Evolutionary conservation across 164 flowering plant genomes (phyloP), one percentile per base, ranked within the genome.

Genomic region (Kingdonia uniflora): DNA sequence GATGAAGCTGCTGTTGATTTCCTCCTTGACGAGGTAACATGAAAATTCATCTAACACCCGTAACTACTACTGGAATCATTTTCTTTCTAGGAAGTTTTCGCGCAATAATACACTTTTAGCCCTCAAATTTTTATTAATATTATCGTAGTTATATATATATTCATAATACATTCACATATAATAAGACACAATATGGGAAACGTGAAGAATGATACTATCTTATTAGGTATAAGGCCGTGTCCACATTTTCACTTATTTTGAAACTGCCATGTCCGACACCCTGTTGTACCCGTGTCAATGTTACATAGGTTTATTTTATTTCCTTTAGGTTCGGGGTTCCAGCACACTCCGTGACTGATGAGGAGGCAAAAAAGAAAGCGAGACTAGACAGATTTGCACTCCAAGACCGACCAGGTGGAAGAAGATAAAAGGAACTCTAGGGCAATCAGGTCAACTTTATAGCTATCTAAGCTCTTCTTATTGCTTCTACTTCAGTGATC

Each of bases 21-120:
- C 66, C 63, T 94, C 67, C 77, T 94, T 24, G 99, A 94, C 64
- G 99, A 94, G 90, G 99, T 89, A 65, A n/a, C n/a, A n/a, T n/a
- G n/a, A n/a, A n/a, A n/a, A n/a, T n/a, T n/a, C n/a, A n/a, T n/a
- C n/a, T n/a, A n/a, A n/a, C n/a, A n/a, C n/a, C n/a, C n/a, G n/a
- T n/a, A n/a, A n/a, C n/a, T n/a, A n/a, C n/a, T n/a, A n/a, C n/a
- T n/a, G n/a, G n/a, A n/a, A n/a, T n/a, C n/a, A n/a, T n/a, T n/a
- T n/a, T n/a, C n/a, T n/a, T n/a, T n/a, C n/a, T n/a, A n/a, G n/a
- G n/a, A n/a, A n/a, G n/a, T n/a, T n/a, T n/a, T n/a, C n/a, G n/a
- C n/a, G n/a, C n/a, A n/a, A n/a, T n/a, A n/a, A n/a, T n/a, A n/a
- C n/a, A n/a, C n/a, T n/a, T n/a, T n/a, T n/a, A n/a, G n/a, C n/a